These are phyloP conservation scores for Auricularia sp. DNA, from an alignment of 768 basidiomycete genomes.

Conservation along the genomic window DNA sequence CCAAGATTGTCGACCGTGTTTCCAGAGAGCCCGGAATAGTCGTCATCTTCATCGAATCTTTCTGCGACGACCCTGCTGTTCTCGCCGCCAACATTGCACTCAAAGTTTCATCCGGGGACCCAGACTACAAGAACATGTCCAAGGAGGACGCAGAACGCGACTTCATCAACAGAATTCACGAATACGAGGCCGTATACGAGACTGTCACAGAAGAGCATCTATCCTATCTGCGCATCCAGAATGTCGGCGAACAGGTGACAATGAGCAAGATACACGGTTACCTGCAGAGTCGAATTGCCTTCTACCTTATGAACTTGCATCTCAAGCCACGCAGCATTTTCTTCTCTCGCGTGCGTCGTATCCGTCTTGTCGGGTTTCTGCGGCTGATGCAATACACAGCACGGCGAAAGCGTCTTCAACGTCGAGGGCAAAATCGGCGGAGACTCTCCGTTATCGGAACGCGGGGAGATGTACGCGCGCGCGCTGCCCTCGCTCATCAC, in stretches of 20 bases:
- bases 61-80: conserved; percentile 87
- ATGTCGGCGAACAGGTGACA: conserved; percentile 85
- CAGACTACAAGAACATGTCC: conserved; percentile 88
- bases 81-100: conserved; percentile 94
- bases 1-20: conserved; percentile 76
- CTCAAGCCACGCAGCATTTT: conserved; percentile 94
- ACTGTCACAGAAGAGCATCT: conserved; percentile 86
- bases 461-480: conserved; percentile 74
- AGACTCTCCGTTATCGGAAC: conserved; percentile 78
- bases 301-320: conserved; percentile 97
- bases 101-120: conserved; percentile 94
- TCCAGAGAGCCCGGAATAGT: conserved; percentile 77
- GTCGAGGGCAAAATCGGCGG: conserved; percentile 95
- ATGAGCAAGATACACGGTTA: conserved; percentile 87
- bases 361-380: neutral
- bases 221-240: conserved; percentile 83
- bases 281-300: conserved; percentile 91
- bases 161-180: conserved; percentile 81
- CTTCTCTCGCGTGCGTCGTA: conserved; percentile 69
- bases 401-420: conserved; percentile 96
- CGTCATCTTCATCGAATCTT: conserved; percentile 88
- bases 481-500: conserved; percentile 81
- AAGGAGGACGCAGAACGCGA: conserved; percentile 79
- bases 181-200: conserved; percentile 94
- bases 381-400: conserved; percentile 36